phyloP scores from a whole-genome alignment of 1,139 yeast species.

The Taphrina flavorubra region DNA sequence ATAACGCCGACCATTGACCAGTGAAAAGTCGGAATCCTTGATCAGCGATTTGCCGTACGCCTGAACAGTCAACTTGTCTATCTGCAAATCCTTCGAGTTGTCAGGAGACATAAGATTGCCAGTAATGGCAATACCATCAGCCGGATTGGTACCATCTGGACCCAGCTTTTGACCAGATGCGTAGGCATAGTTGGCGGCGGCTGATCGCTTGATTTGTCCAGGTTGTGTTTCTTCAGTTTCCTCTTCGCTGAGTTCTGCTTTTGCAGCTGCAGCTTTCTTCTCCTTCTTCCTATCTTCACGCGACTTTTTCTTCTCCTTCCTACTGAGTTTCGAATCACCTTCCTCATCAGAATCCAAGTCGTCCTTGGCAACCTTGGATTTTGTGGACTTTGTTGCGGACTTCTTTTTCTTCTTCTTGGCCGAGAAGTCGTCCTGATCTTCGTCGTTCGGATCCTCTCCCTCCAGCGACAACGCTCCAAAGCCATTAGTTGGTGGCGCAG shows the following conservation, averaged over 20 bases:
- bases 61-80: conserved; percentile 44
- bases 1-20: conserved; percentile 96
- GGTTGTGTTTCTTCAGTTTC: conserved; percentile 25
- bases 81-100: conserved; percentile 43
- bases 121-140: conserved; percentile 44
- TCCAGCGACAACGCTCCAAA: conserved; percentile 26
- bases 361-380: conserved; percentile 16
- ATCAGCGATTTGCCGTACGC: conserved; percentile 81
- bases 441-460: conserved; percentile 14
- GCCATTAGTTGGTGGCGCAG: conserved; percentile 8
- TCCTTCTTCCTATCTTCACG: conserved; percentile 32
- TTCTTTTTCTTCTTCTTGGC: conserved; percentile 26
- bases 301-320: conserved; percentile 35
- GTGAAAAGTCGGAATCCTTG: conserved; percentile 87
- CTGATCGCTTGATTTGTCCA: conserved; percentile 20
- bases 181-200: conserved; percentile 41
- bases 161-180: conserved; percentile 43
- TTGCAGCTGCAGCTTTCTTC: conserved; percentile 21
- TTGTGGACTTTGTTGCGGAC: not conserved
- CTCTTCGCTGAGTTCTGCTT: conserved; percentile 21
- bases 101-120: conserved; percentile 44
- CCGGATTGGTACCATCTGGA: conserved; percentile 41
- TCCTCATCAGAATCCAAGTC: conserved; percentile 30
- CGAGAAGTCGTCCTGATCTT: conserved; percentile 16
- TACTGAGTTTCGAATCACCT: conserved; percentile 13